A percentile compares a stretch with the other conserved stretches of the same genome.
phyloP scores from a whole-genome alignment of 306 rosid species.

The Rosa lucieae region DNA sequence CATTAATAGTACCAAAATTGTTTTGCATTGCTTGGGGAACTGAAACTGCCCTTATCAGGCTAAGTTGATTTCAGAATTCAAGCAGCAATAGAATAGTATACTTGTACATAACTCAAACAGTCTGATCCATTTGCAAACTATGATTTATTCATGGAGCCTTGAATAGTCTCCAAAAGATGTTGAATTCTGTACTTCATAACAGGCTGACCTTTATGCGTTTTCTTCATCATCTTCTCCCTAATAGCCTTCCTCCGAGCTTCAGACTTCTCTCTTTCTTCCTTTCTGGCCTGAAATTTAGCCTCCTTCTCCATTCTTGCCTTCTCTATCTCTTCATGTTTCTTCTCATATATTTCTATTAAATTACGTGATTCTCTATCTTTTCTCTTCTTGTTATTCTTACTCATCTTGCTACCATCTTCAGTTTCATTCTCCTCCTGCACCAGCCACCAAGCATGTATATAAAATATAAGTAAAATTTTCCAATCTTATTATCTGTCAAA shows the following conservation, averaged over 20 bases:
- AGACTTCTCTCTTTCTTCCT: constrained; percentile 53
- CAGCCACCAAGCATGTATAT: constrained; percentile 1
- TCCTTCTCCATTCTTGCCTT: constrained; percentile 65
- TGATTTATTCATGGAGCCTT: constrained; percentile 37
- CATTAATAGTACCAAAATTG: background rate
- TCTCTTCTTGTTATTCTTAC: constrained; percentile 29
- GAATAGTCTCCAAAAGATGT: constrained; percentile 74
- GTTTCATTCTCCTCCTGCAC: constrained; percentile 47
- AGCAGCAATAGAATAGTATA: background rate
- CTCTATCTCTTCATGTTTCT: constrained; percentile 58
- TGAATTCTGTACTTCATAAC: constrained; percentile 79
- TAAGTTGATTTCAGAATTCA: constrained; percentile 3
- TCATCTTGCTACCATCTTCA: constrained; percentile 23
- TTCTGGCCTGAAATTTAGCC: constrained; percentile 45
- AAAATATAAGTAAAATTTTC: background rate
- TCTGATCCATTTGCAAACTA: background rate
- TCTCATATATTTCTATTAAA: constrained; percentile 53
- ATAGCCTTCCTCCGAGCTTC: constrained; percentile 56
- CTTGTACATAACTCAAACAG: constrained; percentile 14
- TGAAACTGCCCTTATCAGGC: background rate
- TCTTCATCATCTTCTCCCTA: constrained; percentile 67
- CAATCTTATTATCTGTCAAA: background rate
- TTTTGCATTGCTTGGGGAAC: constrained; percentile 2
- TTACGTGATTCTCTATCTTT: constrained; percentile 36
- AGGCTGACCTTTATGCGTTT: constrained; percentile 76